Evolutionary conservation across 768 basidiomycete genomes (phyloP), one percentile per base, ranked within the genome.

Genomic region (Amanita pallidorosea): DNA sequence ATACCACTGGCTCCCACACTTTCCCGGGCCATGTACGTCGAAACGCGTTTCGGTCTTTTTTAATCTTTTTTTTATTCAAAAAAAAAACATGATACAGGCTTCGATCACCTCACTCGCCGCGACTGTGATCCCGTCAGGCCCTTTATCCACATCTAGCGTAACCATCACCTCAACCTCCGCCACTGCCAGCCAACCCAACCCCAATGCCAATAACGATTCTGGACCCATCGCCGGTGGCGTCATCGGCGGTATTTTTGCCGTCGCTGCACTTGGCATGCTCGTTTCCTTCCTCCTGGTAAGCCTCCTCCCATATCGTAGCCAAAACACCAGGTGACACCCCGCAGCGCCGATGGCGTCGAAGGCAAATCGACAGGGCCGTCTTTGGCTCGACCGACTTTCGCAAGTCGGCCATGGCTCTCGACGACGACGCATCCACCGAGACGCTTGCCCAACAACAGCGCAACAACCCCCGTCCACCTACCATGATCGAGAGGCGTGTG

Each of bases 311-410:
- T 6, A 47, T 40, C 35, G 23, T 8, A 23, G 15, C 18, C 37
- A 22, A 13, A 6, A 17, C 36, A 27, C 31, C 18, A 13, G 46
- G 38, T 23, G 34, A 40, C 47, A 23, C 49, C 45, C 43, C 54
- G 22, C 54, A 79, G 71, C 72, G 74, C 47, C 74, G 73, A 35
- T 67, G 65, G 33, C 66, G 70, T 44, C 67, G 68, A 55, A 68
- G 65, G 17, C 63, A 69, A n/a, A 67, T 67, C 0, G 71, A 73
- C 23, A 49, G 47, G 12, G 59, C 63, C 43, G 64, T 59, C 17
- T 88, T 85, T 63, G 72, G 78, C 54, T 64, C 80, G 1, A 62
- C 66, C 40, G 73, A 73, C 8, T 85, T 85, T 72, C 75, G 77
- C 47, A 79, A 81, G 47, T 86, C 85, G 12, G 77, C 75, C n/a